Evolutionary conservation across 768 basidiomycete species (phyloP).

Genomic region (Tubosaeta sp.): DNA sequence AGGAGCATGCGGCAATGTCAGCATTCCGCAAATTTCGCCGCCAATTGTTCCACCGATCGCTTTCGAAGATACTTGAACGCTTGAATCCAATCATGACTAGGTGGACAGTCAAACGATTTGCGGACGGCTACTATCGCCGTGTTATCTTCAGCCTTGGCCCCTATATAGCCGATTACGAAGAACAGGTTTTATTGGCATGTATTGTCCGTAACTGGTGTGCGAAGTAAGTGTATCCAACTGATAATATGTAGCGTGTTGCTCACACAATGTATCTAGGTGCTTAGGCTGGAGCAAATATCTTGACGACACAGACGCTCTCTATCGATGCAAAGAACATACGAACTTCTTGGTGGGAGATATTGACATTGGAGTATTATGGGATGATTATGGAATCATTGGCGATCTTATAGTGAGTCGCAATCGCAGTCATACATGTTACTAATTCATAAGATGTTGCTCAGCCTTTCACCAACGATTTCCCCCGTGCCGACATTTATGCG

Average conservation of each 20-base stretch:
- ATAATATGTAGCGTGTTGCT: not conserved
- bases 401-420: conserved; percentile 4
- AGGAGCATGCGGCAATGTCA: not conserved
- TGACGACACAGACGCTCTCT: not conserved
- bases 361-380: not conserved
- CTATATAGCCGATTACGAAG: conserved; percentile 1
- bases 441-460: not conserved
- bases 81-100: conserved; percentile 25
- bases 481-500: conserved; percentile 30
- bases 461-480: conserved; percentile 32
- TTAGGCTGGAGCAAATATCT: not conserved
- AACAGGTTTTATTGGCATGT: not conserved
- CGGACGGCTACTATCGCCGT: conserved; percentile 26
- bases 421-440: not conserved
- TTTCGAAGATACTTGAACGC: conserved; percentile 19
- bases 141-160: not conserved
- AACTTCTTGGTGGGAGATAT: not conserved
- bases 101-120: not conserved
- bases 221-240: not conserved
- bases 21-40: conserved; percentile 26
- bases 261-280: not conserved
- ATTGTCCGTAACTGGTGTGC: not conserved
- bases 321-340: not conserved
- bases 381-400: conserved; percentile 18
- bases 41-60: conserved; percentile 28